Conservation (phyloP, 2,329 filamentous ascomycete genomes). For the Nemania sp. region DNA sequence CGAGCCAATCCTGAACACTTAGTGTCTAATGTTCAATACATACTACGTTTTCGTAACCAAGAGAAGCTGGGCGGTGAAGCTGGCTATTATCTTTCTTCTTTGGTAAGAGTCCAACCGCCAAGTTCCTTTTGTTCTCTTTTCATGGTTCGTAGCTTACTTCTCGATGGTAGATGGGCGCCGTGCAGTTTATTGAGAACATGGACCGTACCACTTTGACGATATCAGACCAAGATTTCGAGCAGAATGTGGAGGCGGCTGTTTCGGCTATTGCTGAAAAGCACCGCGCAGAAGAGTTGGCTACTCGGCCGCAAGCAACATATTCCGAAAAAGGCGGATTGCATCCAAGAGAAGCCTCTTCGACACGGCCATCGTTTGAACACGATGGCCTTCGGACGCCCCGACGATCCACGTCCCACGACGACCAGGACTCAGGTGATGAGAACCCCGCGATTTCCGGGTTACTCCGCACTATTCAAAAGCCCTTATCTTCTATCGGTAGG, state of each 20-base stretch:
- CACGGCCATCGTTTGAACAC: constrained; percentile 49
- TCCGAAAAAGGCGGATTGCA: constrained; percentile 49
- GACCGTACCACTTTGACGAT: constrained; percentile 93
- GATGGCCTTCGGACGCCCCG: constrained; percentile 49
- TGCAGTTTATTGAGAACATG: constrained; percentile 96
- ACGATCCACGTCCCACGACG: constrained; percentile 59
- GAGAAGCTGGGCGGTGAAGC: constrained; percentile 97
- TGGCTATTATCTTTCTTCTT: constrained; percentile 93
- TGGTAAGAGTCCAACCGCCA: constrained; percentile 56
- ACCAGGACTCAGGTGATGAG: constrained; percentile 63
- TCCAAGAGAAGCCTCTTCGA: constrained; percentile 50
- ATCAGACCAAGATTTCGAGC: constrained; percentile 91
- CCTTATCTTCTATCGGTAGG: constrained; percentile 86
- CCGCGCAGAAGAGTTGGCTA: constrained; percentile 54
- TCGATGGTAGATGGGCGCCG: constrained; percentile 72
- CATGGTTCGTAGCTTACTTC: neutral
- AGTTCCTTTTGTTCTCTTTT: constrained; percentile 1
- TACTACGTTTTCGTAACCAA: constrained; percentile 93
- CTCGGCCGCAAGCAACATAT: constrained; percentile 44
- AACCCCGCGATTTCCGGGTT: constrained; percentile 82
- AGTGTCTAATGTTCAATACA: constrained; percentile 98
- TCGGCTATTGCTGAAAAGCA: constrained; percentile 94
- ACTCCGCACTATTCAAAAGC: constrained; percentile 86
- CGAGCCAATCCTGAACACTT: constrained; percentile 94
- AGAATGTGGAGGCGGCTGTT: constrained; percentile 93